Percentiles rank a stretch among this genome's conserved stretches.
Evolutionary conservation across 768 basidiomycete genomes (phyloP).

Genomic region (Obba rivulosa): DNA sequence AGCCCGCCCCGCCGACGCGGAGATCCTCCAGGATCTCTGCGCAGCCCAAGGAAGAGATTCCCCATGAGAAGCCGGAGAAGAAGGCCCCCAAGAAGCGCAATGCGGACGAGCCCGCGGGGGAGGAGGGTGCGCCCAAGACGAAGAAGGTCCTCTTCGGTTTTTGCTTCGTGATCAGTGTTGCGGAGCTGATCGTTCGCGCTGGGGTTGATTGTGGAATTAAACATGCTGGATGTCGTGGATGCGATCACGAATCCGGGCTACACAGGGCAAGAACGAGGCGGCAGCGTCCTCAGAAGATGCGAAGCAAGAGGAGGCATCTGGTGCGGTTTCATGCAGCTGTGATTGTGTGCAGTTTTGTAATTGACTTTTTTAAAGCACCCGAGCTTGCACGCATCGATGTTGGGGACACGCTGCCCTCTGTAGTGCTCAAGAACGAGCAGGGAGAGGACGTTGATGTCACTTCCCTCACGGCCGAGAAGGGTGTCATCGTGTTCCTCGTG

Average conservation of each 20-base stretch:
- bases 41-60: slow-evolving; percentile 36
- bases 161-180: neutral
- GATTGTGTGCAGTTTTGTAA: neutral
- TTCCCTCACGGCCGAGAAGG: slow-evolving; percentile 59
- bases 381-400: slow-evolving; percentile 44
- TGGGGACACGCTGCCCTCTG: slow-evolving; percentile 68
- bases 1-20: slow-evolving; percentile 36
- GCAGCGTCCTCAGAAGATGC: slow-evolving; percentile 5
- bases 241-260: too few species aligned
- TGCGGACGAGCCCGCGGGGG: slow-evolving; percentile 26
- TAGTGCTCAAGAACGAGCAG: slow-evolving; percentile 81
- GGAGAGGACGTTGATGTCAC: slow-evolving; percentile 70
- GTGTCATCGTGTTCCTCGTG: slow-evolving; percentile 77
- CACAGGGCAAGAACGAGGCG: slow-evolving; percentile 5
- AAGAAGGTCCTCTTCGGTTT: slow-evolving; percentile 16
- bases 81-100: slow-evolving; percentile 35
- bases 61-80: slow-evolving; percentile 20
- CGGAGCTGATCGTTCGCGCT: too few species aligned
- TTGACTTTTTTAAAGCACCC: slow-evolving; percentile 8
- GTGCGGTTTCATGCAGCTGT: neutral
- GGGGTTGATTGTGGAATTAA: neutral
- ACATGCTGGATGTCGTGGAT: too few species aligned
- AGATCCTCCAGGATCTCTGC: slow-evolving; percentile 54
- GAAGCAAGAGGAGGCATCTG: neutral
- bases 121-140: slow-evolving; percentile 12